Evolutionary conservation across 176 grass and related monocot genomes (phyloP).

Genomic region (Cenchrus americanus): DNA sequence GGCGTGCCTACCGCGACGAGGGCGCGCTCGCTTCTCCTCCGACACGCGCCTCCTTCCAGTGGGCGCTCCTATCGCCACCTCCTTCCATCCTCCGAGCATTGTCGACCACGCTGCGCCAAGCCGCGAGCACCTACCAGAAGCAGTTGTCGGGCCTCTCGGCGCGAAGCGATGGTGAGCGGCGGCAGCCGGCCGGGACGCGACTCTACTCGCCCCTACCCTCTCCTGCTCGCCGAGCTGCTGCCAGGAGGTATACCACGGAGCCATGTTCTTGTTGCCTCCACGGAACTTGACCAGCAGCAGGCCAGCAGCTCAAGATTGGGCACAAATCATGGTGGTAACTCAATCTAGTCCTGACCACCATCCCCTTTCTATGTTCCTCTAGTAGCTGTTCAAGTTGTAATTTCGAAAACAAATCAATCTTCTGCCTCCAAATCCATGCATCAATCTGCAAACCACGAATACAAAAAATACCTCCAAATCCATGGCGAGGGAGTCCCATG

Average conservation of each 20-base stretch:
- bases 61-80: not conserved
- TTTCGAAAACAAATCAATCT: no score
- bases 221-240: constrained; percentile 67
- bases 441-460: no score
- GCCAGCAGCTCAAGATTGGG: no score
- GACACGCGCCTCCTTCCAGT: constrained; percentile 9
- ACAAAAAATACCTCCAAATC: no score
- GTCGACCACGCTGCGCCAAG: not conserved
- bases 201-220: constrained; percentile 71
- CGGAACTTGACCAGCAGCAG: no score
- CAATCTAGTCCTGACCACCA: no score
- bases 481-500: no score
- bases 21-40: constrained; percentile 53
- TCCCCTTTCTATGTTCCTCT: no score
- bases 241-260: constrained; percentile 52
- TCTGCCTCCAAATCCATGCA: no score
- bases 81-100: constrained; percentile 11
- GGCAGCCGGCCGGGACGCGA: constrained; percentile 30
- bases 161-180: constrained; percentile 17
- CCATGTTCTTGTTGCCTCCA: not conserved
- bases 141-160: not conserved
- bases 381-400: no score
- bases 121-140: not conserved
- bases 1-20: constrained; percentile 34
- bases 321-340: no score